Evolutionary conservation across 495 filamentous ascomycete genomes (phyloP).

Genomic region (Pyrenula massariospora): DNA sequence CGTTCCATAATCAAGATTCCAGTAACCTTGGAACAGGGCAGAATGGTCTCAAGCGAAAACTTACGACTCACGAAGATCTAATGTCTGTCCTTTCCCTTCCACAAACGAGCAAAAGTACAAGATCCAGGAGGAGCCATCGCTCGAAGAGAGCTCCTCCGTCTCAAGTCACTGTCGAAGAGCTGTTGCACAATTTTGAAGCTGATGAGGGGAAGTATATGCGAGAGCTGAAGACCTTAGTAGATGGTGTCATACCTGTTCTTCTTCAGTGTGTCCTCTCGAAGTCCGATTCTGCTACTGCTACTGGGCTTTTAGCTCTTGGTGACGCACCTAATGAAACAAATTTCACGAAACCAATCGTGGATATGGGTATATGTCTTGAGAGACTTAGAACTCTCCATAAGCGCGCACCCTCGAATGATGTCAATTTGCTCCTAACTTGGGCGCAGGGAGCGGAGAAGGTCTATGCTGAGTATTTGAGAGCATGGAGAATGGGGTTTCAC

Average conservation of each 20-base stretch:
- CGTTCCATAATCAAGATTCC: slow-evolving; percentile 36
- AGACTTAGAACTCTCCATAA: slow-evolving; percentile 69
- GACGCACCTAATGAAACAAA: slow-evolving; percentile 42
- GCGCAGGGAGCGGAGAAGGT: slow-evolving; percentile 61
- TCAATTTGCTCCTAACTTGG: slow-evolving; percentile 65
- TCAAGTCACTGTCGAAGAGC: slow-evolving; percentile 54
- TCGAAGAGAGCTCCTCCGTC: slow-evolving; percentile 54
- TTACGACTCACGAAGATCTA: slow-evolving; percentile 87
- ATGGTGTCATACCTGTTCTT: slow-evolving; percentile 91
- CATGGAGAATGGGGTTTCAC: slow-evolving; percentile 91
- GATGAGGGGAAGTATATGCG: slow-evolving; percentile 89
- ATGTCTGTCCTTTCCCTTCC: slow-evolving; percentile 82
- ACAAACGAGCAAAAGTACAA: slow-evolving; percentile 52
- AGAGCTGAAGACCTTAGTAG: slow-evolving; percentile 86
- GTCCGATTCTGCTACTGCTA: slow-evolving; percentile 50
- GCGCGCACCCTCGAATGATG: slow-evolving; percentile 59
- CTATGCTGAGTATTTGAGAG: slow-evolving; percentile 78
- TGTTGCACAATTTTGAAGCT: slow-evolving; percentile 68
- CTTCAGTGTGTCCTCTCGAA: slow-evolving; percentile 73
- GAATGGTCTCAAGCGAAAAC: slow-evolving; percentile 45
- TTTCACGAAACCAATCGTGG: slow-evolving; percentile 78
- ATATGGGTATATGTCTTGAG: slow-evolving; percentile 88
- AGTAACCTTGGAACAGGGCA: slow-evolving; percentile 7
- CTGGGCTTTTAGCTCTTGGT: slow-evolving; percentile 52
- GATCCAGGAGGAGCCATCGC: slow-evolving; percentile 61